Base-by-base conservation (phyloP, 2,329 filamentous ascomycete species). In the Paramyrothecium sp. region DNA sequence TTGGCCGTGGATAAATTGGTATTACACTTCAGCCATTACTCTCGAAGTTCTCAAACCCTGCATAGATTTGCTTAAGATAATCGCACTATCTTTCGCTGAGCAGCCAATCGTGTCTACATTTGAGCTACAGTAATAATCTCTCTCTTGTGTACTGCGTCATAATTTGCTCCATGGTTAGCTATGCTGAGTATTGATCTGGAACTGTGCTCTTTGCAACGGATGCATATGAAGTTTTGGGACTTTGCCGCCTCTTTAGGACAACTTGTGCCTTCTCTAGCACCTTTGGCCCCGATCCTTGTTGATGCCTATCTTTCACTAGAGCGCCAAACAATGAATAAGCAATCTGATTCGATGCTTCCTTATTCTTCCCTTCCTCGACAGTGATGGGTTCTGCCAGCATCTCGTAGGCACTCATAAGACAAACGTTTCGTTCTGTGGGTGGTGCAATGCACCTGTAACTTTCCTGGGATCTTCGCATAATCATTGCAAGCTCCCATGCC, bases 211-310 rank as follows among this genome's bases (percentile, higher is more conserved):
- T n/a, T n/a, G n/a, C n/a, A n/a, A n/a, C n/a, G n/a, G n/a, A n/a
- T n/a, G n/a, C n/a, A n/a, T n/a, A n/a, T n/a, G n/a, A n/a, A n/a
- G 33, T 38, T 38, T 16, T 8, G 33, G 16, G 2, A 51, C 48
- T 22, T 26, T 22, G 26, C 26, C 48, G 48, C 48, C 22, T 22
- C 48, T 51, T 51, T 13, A 51, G 8, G 22, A 51, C 48, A 51
- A 51, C 10, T 30, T 51, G 48, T 26, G 48, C 48, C 48, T 51
- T 51, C 22, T 51, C 48, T 22, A 51, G 26, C 48, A 51, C 48
- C n/a, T 22, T 30, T 22, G 10, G 19, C 8, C 22, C 26, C 12
- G 48, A 51, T 22, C 13, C 48, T 22, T 26, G 3, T 23, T 51
- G 19, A 22, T 48, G 44, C 8, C 19, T 13, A 51, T 13, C 12